Base-by-base conservation (phyloP, 1,284 basidiomycete genomes). In the Pseudozyma thailandica region DNA sequence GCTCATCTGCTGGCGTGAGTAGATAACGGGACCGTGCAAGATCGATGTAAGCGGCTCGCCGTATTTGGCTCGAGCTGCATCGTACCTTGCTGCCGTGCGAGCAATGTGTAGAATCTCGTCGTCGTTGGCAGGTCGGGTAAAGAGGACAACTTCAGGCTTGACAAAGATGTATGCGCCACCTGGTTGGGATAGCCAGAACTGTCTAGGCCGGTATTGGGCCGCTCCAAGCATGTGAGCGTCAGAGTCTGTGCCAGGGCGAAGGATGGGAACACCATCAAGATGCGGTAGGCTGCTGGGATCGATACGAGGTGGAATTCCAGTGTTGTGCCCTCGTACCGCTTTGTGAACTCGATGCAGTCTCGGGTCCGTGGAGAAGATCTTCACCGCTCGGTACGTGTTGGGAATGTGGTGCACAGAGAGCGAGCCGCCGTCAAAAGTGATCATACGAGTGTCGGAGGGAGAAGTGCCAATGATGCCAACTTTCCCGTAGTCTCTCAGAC, bases 201-300 rank as follows among this genome's bases (percentile, higher is more conserved):
- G n/a, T 16, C 27, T 3, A 13, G 26, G 4, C 4, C 6, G 18
- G 1, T 16, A 16, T 2, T 8, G n/a, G 21, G 31, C 9, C 3
- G 50, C 60, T 27, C 18, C 4, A 2, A 23, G 1, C 60, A 63
- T 63, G 39, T 53, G 45, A 25, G 26, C 41, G 21, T 57, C 27
- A 26, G 45, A n/a, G 45, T 45, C 41, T 1, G 31, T 9, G 1
- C 12, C 27, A 2, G 12, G 1, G 3, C 20, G n/a, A 15, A 63
- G 39, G 23, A 63, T 41, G 20, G 60, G 60, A n/a, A 28, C n/a
- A 8, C 30, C 26, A n/a, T 28, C 4, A 6, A 13, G 3, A 16
- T 57, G 39, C 15, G 49, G 49, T 6, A 50, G 27, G 18, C 18
- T 6, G 10, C 23, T 8, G 10, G 27, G 21, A 16, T 0, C 2